Base-by-base conservation (phyloP, 768 basidiomycete species). In the Mycena leptocephala region DNA sequence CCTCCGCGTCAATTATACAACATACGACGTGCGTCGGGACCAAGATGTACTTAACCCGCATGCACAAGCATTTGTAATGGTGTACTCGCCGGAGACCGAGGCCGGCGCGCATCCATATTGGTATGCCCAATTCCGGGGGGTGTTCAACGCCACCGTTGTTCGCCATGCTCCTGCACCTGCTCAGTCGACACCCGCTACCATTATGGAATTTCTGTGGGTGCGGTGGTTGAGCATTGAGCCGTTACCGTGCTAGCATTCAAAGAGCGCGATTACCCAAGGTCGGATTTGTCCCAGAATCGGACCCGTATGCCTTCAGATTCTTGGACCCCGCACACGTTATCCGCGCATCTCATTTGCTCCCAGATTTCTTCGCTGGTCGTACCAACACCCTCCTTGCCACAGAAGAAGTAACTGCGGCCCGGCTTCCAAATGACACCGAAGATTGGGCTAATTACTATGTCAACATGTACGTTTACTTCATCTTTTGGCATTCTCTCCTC, bases 261-360 rank as follows among this genome's bases (percentile, higher is more conserved):
- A 41, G 58, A 0, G 70, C 79, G 0, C 78, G 78, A 0, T 79
- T 87, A 0, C 84, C 82, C 32, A 76, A 81, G 2, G 62, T 88
- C 22, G 78, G 79, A 0, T 88, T 87, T 0, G 71, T 81, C 8
- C 22, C 62, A 6, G 76, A 82, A 1, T 26, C 56, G 2, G 81
- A 83, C 24, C 46, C 66, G 0, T 76, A 79, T 1, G 80, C 83
- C 0, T 89, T 88, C 66, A 82, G 87, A 1, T 89, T 89, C 41
- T 18, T 89, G 0, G 82, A 89, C 68, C 88, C 88, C 0, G 61
- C 64, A 0, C 74, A 77, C 0, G 82, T 89, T 8, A 76, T 89
- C 10, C 76, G 84, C 0, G 84, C 76, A 0, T 74, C 74, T 0
- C 87, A 89, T 62, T 70, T 88, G 0, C 84, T 89, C 10, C 88